Evolutionary conservation across 177 flowering plant species (phyloP).

Genomic region (Vitis hybrid): DNA sequence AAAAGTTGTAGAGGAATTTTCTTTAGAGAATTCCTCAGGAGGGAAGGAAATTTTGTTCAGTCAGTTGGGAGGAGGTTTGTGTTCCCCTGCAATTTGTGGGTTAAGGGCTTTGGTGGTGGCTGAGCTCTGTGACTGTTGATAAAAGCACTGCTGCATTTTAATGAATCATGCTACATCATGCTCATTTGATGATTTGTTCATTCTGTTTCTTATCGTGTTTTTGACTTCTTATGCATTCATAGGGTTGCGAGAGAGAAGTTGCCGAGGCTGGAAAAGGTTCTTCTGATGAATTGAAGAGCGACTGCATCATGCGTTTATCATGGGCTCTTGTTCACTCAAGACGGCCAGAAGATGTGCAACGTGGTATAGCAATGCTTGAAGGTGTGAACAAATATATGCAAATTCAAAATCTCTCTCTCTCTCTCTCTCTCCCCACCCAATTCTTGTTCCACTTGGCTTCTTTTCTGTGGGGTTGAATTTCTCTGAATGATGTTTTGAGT

Average conservation of each 20-base stretch:
- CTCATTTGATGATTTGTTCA: background rate
- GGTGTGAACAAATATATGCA: slow-evolving; percentile 11
- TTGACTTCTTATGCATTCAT: background rate
- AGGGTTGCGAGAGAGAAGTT: slow-evolving; percentile 30
- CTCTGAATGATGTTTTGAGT: background rate
- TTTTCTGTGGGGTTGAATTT: background rate
- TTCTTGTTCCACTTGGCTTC: background rate
- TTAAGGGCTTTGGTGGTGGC: too few relatives aligned
- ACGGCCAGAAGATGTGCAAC: slow-evolving; percentile 26
- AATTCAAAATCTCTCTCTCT: background rate
- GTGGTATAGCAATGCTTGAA: slow-evolving; percentile 33
- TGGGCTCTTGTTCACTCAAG: slow-evolving; percentile 35
- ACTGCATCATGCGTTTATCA: slow-evolving; percentile 30
- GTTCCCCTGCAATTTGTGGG: too few relatives aligned
- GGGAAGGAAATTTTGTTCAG: too few relatives aligned
- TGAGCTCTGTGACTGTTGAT: too few relatives aligned
- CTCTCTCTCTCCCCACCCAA: background rate
- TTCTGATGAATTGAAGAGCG: slow-evolving; percentile 19
- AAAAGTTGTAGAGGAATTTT: too few relatives aligned
- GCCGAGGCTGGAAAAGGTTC: slow-evolving; percentile 21
- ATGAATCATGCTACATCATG: background rate
- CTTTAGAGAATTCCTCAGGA: too few relatives aligned
- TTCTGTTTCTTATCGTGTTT: background rate
- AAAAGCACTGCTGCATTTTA: background rate
- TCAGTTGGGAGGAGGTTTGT: too few relatives aligned